Base-by-base conservation (phyloP, 495 filamentous ascomycete genomes). In the Talaromyces stipitatus region DNA sequence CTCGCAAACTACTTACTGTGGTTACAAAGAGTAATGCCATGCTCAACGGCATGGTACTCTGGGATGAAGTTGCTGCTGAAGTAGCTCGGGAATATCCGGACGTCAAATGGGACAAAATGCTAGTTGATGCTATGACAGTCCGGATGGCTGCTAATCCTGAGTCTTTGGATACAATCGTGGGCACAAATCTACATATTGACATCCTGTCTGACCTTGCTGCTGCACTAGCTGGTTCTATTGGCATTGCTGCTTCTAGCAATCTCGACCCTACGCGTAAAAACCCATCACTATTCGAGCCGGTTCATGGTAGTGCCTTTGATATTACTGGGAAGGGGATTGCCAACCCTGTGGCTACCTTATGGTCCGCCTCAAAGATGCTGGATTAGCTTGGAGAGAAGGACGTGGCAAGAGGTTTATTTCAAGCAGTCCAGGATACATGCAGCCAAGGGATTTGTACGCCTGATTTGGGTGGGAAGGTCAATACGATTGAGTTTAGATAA, bases 311-410 rank as follows among this genome's bases (percentile, higher is more conserved):
- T n/a, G 84, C 84, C 1, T 85, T 85, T 12, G 86, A 89, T 61
- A 88, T 91, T 55, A 82, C 84, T 2, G 86, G 86, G 0, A 84
- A 84, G 66, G 85, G 85, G 0, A 72, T 88, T 33, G 86, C 86
- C 10, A 90, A 91, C 65, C 86, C 86, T 0, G 78, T 90, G 0
- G 86, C 78, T 7, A 85, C 85, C 0, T 84, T 89, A 66, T 87
- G 85, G 85, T 84, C 80, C 3, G 82, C 78, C 4, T 79, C 80
- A 1, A 84, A 87, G 66, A 89, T 88, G 85, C 71, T 88, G 36
- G 71, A 69, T 6, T 88, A 84, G 85, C 59, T 89, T 28, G 83
- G 83, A 2, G 73, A 84, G 62, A 71, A 76, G 52, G 69, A 72
- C 7, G 83, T 82, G 4, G 76, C 79, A 0, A 72, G 78, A 62